These are phyloP conservation scores for Camellia sinensis DNA, from an alignment of 148 eudicot genomes.

Conservation along the genomic window DNA sequence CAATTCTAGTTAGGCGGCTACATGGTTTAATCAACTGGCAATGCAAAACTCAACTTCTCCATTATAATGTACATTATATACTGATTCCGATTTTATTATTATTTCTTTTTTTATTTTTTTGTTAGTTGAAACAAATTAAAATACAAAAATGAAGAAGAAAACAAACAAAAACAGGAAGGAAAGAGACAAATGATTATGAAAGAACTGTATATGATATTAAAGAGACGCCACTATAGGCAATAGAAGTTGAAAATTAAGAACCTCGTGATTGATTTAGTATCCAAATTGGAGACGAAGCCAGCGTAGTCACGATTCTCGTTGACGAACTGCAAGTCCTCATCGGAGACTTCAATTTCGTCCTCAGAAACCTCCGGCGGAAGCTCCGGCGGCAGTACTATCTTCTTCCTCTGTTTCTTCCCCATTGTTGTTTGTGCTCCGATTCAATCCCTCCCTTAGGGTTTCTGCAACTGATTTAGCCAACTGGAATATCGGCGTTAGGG, in stretches of 20 bases:
- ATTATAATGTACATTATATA: neutral
- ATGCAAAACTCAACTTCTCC: neutral
- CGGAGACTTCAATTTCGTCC: conserved; percentile 67
- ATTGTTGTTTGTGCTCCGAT: conserved; percentile 16
- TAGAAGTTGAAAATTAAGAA: neutral
- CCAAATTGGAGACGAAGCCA: conserved; percentile 55
- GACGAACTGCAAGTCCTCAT: conserved; percentile 69
- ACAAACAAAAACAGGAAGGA: neutral
- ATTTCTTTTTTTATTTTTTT: neutral
- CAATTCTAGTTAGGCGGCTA: neutral
- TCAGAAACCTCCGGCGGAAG: conserved; percentile 85
- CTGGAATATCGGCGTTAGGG: neutral
- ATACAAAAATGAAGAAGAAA: neutral
- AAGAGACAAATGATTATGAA: neutral
- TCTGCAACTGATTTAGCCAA: neutral
- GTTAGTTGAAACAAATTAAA: neutral
- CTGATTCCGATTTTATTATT: neutral
- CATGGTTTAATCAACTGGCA: neutral
- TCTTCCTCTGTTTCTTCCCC: conserved; percentile 60
- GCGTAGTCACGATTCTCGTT: conserved; percentile 44
- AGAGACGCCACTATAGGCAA: neutral
- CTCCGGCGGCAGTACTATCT: conserved; percentile 55
- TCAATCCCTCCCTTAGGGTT: no score
- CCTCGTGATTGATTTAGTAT: conserved; percentile 72
- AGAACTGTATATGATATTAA: neutral